These are phyloP conservation scores for Penicillium sp. DNA, from an alignment of 2,329 filamentous ascomycete species.

Conservation along the genomic window DNA sequence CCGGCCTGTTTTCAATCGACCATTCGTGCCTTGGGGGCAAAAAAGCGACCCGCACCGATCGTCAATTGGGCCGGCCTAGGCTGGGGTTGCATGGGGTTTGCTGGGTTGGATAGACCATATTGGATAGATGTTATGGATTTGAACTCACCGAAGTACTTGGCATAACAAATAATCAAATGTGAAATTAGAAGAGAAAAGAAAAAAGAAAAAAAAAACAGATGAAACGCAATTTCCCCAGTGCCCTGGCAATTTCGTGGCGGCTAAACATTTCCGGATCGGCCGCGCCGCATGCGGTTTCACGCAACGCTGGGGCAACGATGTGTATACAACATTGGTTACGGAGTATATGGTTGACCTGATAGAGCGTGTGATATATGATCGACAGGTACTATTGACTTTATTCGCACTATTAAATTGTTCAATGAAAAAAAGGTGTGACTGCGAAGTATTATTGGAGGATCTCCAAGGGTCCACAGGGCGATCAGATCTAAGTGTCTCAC, in stretches of 20 bases:
- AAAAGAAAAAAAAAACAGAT: neutral
- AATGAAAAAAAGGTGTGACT: neutral
- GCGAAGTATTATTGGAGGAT: neutral
- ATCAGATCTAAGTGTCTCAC: constrained; percentile 1
- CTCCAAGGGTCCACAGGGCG: neutral
- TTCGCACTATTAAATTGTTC: neutral
- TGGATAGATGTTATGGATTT: neutral
- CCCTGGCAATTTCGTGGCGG: neutral
- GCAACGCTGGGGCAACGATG: neutral
- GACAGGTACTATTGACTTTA: constrained; percentile 2
- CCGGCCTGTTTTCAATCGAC: constrained; percentile 9
- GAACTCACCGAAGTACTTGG: constrained; percentile 4
- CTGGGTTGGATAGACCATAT: neutral
- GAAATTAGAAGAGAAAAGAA: too few relatives aligned
- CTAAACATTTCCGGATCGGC: neutral
- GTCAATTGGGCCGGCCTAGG: neutral
- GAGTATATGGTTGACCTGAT: neutral
- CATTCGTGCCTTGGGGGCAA: neutral
- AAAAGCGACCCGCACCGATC: constrained; percentile 6
- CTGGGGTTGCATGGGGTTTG: neutral
- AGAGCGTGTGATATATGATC: neutral
- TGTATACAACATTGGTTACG: too few relatives aligned
- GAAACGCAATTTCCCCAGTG: neutral
- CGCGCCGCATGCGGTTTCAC: neutral
- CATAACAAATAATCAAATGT: neutral